Conservation (phyloP, 1,284 basidiomycete species). For the Veloboletus limbatus region DNA sequence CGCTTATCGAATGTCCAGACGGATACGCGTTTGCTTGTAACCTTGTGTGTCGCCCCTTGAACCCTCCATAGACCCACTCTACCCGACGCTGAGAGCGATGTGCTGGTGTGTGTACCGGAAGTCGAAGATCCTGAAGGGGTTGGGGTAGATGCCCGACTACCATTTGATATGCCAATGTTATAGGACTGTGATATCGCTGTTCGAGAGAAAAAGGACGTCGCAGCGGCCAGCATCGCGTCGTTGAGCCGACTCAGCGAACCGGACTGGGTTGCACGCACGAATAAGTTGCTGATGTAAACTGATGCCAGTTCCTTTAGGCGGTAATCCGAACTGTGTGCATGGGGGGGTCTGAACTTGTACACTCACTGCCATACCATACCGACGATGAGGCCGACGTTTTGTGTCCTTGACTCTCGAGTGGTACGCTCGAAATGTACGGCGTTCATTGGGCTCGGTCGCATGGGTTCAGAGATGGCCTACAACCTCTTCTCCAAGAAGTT, state of each 20-base stretch:
- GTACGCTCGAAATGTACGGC: constrained; percentile 54
- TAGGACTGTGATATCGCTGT: constrained; percentile 86
- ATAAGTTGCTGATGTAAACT: constrained; percentile 24
- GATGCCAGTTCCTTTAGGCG: no score
- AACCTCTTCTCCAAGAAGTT: constrained; percentile 75
- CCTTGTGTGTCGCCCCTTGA: constrained; percentile 80
- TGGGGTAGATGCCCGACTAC: constrained; percentile 63
- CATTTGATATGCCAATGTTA: constrained; percentile 52
- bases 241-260: constrained; percentile 4
- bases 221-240: constrained; percentile 75
- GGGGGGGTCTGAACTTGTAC: neutral
- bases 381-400: constrained; percentile 41
- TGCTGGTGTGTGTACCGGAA: constrained; percentile 34
- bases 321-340: no score
- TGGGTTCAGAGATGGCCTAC: constrained; percentile 83
- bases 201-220: constrained; percentile 85
- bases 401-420: constrained; percentile 26
- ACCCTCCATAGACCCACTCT: constrained; percentile 87
- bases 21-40: constrained; percentile 82
- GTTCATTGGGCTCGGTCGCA: constrained; percentile 79
- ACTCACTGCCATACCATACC: neutral
- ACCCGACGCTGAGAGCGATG: constrained; percentile 47
- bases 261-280: no score
- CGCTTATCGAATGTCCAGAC: constrained; percentile 91
- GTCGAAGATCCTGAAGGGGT: constrained; percentile 46